Evolutionary conservation across 2,329 filamentous ascomycete species (phyloP).

Genomic region (Phaeosphaeriaceae sp.): DNA sequence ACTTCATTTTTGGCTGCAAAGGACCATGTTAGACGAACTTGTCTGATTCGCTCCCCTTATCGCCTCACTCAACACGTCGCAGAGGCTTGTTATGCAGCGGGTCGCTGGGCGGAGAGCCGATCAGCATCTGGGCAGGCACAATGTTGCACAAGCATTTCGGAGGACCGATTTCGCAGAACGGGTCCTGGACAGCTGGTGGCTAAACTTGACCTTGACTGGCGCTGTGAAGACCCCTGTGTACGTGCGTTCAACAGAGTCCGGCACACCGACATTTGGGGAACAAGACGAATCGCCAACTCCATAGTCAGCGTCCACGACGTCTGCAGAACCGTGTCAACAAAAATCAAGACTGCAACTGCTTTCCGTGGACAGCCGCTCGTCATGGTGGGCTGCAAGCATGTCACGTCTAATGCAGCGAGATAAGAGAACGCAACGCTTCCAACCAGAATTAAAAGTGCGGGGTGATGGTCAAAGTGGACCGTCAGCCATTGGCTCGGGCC

Average conservation of each 20-base stretch:
- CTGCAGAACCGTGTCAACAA: not conserved
- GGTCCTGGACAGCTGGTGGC: not conserved
- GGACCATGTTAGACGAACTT: not conserved
- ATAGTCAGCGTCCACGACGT: not conserved
- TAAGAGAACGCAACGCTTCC: conserved; percentile 4
- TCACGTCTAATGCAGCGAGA: not conserved
- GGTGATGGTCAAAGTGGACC: conserved; percentile 14
- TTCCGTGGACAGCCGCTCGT: not conserved
- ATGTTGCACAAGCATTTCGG: conserved; percentile 10
- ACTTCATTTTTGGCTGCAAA: not conserved
- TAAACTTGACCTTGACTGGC: conserved; percentile 5
- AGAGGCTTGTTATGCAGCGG: conserved; percentile 12
- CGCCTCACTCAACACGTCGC: conserved; percentile 10
- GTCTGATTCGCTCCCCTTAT: conserved; percentile 9
- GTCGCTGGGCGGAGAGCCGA: conserved; percentile 25
- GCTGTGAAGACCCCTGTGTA: conserved; percentile 8
- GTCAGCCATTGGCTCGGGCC: conserved; percentile 19
- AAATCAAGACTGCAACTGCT: not conserved
- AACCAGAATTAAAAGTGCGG: conserved; percentile 21
- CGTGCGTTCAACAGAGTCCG: conserved; percentile 15
- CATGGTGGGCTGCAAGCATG: not conserved
- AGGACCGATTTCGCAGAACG: conserved; percentile 5
- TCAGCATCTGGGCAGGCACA: conserved; percentile 14
- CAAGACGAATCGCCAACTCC: not conserved
- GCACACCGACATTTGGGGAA: conserved; percentile 26